Evolutionary conservation across 2,329 filamentous ascomycete genomes (phyloP), one percentile per base, ranked within the genome.

Genomic region (Colletotrichum eremochloae): DNA sequence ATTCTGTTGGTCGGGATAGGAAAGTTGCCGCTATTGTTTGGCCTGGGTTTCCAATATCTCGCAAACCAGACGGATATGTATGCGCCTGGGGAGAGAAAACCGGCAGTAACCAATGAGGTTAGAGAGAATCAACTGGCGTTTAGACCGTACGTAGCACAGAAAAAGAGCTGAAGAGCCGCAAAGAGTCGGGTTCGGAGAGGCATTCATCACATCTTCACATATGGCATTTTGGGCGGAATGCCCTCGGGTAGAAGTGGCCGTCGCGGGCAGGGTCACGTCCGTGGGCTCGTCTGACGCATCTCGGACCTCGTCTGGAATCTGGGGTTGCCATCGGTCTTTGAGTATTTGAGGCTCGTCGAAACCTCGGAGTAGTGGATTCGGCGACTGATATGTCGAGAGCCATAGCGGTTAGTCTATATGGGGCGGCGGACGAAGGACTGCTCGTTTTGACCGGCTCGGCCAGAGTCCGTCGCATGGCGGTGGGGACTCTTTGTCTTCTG

Each of bases 291-390:
- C 50, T 53, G 29, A 42, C 38, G 31, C 48, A 46, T 64, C 58
- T 72, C 69, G 69, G 69, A 60, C 20, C 50, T 72, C 29, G 38
- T 44, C 46, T 63, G 60, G 60, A 50, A 63, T 63, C 60, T 63
- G 31, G 66, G 46, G 60, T 33, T 53, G 29, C 12, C 40, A 31
- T 14, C 53, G 38, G 65, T 36, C 36, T 68, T 64, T 38, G 40
- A 46, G 38, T 40, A 55, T 67, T 67, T 66, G 9, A 60, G 42
- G 36, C 66, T 72, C 66, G 69, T 72, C 20, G 69, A 72, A 60
- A 69, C 38, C 60, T 72, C 69, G 69, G 69, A 53, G 38, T 64
- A 29, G 69, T 72, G 69, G 69, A 60, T 67, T 72, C 38, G 44
- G 29, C 40, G 14, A 42, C 48, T 60, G 65, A 60, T 24, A 29